A percentile compares a stretch with the other conserved stretches of the same genome.
These are phyloP conservation scores for Cymbopogon flexuosus DNA, from an alignment of 202 grass and related monocot species.

Conservation along the genomic window DNA sequence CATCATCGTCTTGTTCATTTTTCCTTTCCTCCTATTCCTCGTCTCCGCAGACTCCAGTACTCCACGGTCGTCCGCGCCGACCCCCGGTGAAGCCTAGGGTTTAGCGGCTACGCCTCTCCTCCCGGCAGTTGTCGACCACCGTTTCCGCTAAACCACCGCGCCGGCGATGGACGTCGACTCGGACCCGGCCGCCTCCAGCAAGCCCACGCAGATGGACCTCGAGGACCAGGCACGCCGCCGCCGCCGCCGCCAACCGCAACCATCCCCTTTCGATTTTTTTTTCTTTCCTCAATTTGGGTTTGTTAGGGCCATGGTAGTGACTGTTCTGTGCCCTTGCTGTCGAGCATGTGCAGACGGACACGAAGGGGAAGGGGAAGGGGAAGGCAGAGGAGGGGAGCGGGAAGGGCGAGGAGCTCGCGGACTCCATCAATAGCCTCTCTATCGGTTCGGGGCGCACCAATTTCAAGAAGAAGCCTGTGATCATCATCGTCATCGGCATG, in stretches of 20 bases:
- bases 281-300: background rate
- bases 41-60: background rate
- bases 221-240: slow-evolving; percentile 34
- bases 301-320: background rate
- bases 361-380: slow-evolving; percentile 47
- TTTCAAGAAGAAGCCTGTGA: slow-evolving; percentile 90
- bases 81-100: background rate
- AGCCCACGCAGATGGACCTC: slow-evolving; percentile 47
- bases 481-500: slow-evolving; percentile 91
- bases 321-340: background rate
- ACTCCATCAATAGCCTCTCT: slow-evolving; percentile 66
- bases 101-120: background rate
- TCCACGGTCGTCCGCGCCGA: background rate
- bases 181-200: slow-evolving; percentile 24
- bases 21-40: background rate
- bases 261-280: background rate
- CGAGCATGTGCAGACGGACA: slow-evolving; percentile 26
- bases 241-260: background rate
- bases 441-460: slow-evolving; percentile 38
- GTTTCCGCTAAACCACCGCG: background rate
- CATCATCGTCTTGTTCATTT: background rate
- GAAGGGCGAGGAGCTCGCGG: slow-evolving; percentile 62
- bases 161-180: slow-evolving; percentile 55
- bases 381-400: slow-evolving; percentile 42
- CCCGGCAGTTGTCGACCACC: background rate